Percentiles rank a stretch among this genome's conserved stretches.
Conservation (phyloP, 139 green algal species). For the Chlamydomonas schloesseri region DNA sequence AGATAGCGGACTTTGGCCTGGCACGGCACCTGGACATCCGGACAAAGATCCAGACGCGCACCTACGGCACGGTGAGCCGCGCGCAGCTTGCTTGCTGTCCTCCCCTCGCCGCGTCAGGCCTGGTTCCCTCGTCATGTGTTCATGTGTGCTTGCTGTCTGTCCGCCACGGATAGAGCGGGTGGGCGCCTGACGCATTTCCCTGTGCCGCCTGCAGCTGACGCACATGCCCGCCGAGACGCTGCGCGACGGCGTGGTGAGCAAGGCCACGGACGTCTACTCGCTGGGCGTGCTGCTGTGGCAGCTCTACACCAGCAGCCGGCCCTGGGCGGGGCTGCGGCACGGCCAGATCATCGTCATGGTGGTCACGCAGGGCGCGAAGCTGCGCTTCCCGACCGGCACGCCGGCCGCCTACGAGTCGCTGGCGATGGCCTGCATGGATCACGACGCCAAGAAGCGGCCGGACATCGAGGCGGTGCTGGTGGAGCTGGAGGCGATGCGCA, state of each 20-base stretch:
- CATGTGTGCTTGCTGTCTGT: no score
- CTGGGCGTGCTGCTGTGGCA: conserved; percentile 67
- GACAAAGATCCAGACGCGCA: conserved; percentile 50
- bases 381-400: conserved; percentile 19
- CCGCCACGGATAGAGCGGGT: no score
- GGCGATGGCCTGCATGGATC: conserved; percentile 27
- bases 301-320: conserved; percentile 51
- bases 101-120: no score
- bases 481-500: conserved; percentile 21
- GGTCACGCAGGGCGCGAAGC: conserved; percentile 18
- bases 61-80: conserved; percentile 53
- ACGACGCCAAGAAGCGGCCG: conserved; percentile 2
- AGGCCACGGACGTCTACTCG: conserved; percentile 48
- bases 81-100: no score
- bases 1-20: conserved; percentile 83
- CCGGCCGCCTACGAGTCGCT: conserved; percentile 25
- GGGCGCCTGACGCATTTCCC: no score
- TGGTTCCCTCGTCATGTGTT: no score
- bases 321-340: conserved; percentile 56
- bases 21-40: conserved; percentile 51
- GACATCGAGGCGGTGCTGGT: conserved; percentile 12
- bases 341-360: conserved; percentile 52
- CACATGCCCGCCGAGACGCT: conserved; percentile 58
- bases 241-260: conserved; percentile 47
- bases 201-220: conserved; percentile 7